Evolutionary conservation across 257 asterid species (phyloP).

Genomic region (Lavandula angustifolia): DNA sequence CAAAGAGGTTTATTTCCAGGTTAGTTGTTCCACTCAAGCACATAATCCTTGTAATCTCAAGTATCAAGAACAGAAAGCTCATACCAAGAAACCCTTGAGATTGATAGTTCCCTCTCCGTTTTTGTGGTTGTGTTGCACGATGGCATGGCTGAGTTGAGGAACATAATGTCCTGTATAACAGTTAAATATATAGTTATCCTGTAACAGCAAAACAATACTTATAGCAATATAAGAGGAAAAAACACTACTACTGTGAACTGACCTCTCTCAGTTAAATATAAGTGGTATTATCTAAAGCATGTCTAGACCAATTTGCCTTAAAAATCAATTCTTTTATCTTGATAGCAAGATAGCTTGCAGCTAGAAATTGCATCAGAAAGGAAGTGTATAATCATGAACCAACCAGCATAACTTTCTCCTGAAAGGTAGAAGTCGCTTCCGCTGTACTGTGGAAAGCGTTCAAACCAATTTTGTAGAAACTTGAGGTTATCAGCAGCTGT

Average conservation of each 20-base stretch:
- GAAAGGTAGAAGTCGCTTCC: slow-evolving; percentile 76
- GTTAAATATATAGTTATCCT: slow-evolving; percentile 4
- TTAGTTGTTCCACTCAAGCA: slow-evolving; percentile 24
- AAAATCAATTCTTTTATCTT: not conserved
- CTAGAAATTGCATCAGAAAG: not conserved
- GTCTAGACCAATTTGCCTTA: not conserved
- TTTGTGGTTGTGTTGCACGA: slow-evolving; percentile 63
- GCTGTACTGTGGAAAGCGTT: slow-evolving; percentile 86
- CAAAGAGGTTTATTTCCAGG: not conserved
- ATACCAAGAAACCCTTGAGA: slow-evolving; percentile 92
- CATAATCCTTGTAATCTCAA: slow-evolving; percentile 12
- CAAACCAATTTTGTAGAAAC: slow-evolving; percentile 76
- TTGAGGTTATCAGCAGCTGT: slow-evolving; percentile 82
- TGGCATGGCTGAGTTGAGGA: slow-evolving; percentile 93
- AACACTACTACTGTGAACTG: not conserved
- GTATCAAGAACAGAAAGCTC: slow-evolving; percentile 18
- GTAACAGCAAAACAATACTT: slow-evolving; percentile 7
- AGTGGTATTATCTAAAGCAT: slow-evolving; percentile 1
- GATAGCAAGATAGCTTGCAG: not conserved
- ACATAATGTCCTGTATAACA: slow-evolving; percentile 78
- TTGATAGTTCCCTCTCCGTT: slow-evolving; percentile 56
- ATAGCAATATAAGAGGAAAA: slow-evolving; percentile 1
- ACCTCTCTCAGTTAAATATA: slow-evolving; percentile 6
- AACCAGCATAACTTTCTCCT: slow-evolving; percentile 99
- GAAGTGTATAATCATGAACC: slow-evolving; percentile 26